Evolutionary conservation across 441 rosid species (phyloP).

Genomic region (Eutrema salsugineum): DNA sequence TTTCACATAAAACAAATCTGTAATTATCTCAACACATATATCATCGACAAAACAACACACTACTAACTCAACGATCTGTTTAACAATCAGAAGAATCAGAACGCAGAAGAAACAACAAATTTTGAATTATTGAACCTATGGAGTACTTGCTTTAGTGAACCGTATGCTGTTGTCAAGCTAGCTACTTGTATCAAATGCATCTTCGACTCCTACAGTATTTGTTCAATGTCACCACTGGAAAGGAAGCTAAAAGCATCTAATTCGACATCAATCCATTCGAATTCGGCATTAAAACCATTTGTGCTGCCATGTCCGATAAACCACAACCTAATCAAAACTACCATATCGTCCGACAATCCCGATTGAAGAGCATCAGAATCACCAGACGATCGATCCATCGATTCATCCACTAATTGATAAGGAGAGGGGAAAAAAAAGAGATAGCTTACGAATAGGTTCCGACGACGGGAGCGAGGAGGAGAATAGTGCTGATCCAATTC

Average conservation of each 20-base stretch:
- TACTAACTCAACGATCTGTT: background rate
- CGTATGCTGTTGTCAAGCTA: background rate
- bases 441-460: constrained; percentile 50
- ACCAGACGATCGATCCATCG: background rate
- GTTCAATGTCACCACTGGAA: background rate
- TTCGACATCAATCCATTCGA: background rate
- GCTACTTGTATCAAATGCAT: background rate
- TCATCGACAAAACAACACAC: background rate
- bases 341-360: background rate
- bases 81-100: background rate
- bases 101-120: background rate
- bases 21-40: background rate
- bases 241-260: background rate
- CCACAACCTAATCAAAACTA: background rate
- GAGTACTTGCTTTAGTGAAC: background rate
- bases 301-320: background rate
- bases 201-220: background rate
- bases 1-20: background rate
- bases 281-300: background rate
- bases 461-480: constrained; percentile 67
- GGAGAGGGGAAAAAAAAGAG: background rate
- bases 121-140: background rate
- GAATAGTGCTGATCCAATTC: constrained; percentile 76
- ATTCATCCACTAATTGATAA: background rate
- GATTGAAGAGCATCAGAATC: background rate